Conservation (phyloP, 1,284 basidiomycete species). For the Irpex rosettiformis region DNA sequence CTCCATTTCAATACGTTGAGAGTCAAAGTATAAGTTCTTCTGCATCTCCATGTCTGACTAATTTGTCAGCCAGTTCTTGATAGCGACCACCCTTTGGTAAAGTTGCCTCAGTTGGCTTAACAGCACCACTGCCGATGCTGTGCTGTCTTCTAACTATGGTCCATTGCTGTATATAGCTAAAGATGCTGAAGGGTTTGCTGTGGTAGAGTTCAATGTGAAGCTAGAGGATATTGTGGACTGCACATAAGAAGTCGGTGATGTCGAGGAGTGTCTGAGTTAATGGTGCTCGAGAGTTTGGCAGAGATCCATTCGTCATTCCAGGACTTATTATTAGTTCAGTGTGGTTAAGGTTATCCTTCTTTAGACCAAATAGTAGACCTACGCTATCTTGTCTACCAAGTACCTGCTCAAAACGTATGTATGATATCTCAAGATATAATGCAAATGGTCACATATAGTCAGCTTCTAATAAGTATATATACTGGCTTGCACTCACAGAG, state of each 20-base stretch:
- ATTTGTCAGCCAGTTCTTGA: conserved; percentile 74
- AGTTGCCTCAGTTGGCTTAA: conserved; percentile 76
- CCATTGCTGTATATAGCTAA: conserved; percentile 54
- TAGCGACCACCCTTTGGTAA: conserved; percentile 69
- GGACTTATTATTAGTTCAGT: conserved; percentile 43
- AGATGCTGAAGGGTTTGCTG: conserved; percentile 68
- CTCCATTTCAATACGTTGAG: conserved; percentile 27
- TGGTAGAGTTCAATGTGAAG: conserved; percentile 72
- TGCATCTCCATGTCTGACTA: conserved; percentile 42
- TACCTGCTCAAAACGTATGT: too few relatives aligned
- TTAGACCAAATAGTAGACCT: conserved; percentile 80
- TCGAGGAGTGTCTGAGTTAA: conserved; percentile 64
- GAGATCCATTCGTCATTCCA: conserved; percentile 2
- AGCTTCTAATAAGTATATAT: too few relatives aligned
- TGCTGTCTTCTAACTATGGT: conserved; percentile 43
- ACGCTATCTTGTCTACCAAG: conserved; percentile 37
- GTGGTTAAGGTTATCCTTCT: conserved; percentile 81
- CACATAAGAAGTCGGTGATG: conserved; percentile 63
- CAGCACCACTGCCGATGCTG: conserved; percentile 65
- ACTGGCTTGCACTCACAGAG: too few relatives aligned
- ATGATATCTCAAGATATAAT: too few relatives aligned
- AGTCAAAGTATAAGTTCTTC: conserved; percentile 20
- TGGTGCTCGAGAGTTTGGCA: conserved; percentile 31
- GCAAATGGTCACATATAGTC: too few relatives aligned
- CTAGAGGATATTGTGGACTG: conserved; percentile 66